Evolutionary conservation across 1,284 basidiomycete genomes (phyloP).

Genomic region (Xerocomus tenax): DNA sequence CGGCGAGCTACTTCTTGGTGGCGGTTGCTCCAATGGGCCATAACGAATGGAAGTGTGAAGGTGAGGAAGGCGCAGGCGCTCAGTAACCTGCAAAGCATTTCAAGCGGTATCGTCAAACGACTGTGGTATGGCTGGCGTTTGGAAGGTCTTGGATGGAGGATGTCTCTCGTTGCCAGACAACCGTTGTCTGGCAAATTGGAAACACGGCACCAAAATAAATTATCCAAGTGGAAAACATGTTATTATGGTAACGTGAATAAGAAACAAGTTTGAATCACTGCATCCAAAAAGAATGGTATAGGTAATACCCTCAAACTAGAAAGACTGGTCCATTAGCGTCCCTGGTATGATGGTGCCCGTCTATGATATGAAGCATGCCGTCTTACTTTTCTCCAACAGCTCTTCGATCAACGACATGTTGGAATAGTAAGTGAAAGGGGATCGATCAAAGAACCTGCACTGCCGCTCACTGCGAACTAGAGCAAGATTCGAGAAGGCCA

Average conservation of each 20-base stretch:
- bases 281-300: conserved; percentile 17
- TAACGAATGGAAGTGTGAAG: conserved; percentile 34
- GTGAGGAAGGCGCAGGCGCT: conserved; percentile 23
- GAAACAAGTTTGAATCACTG: conserved; percentile 6
- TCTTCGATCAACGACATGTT: conserved; percentile 1
- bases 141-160: not conserved
- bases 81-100: conserved; percentile 15
- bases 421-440: not conserved
- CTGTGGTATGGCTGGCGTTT: conserved; percentile 13
- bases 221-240: not conserved
- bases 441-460: conserved; percentile 9
- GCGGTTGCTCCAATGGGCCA: conserved; percentile 32
- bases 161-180: conserved; percentile 16
- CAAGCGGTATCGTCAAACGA: conserved; percentile 19
- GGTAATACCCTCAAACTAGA: conserved; percentile 26
- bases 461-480: conserved; percentile 2
- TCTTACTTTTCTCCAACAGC: conserved; percentile 16
- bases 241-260: conserved; percentile 6
- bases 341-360: conserved; percentile 12
- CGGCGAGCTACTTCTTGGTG: conserved; percentile 42
- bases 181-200: not conserved
- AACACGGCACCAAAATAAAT: not conserved
- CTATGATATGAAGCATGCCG: conserved; percentile 16
- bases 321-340: conserved; percentile 19
- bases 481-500: conserved; percentile 14